Conservation (phyloP, 352 stramenopile genomes). For the Pythium dissimile region DNA sequence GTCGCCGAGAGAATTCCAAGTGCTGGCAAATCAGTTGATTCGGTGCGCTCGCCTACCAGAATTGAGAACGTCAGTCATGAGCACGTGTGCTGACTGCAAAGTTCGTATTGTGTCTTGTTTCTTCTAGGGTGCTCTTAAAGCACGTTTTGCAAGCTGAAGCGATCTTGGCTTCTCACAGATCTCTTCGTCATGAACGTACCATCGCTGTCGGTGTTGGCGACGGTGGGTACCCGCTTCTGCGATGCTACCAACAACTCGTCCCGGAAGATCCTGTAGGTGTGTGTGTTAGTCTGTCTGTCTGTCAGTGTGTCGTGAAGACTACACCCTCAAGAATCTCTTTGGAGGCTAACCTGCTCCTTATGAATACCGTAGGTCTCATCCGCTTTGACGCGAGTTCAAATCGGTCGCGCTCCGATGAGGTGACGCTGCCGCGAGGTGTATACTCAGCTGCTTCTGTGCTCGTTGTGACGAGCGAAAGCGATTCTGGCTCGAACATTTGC, state of each 20-base stretch:
- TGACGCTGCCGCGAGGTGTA: background rate
- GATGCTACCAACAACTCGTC: slow-evolving; percentile 3
- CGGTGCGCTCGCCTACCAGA: background rate
- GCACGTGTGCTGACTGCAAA: background rate
- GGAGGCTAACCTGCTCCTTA: too few relatives aligned
- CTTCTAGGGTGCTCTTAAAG: background rate
- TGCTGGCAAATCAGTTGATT: slow-evolving; percentile 1
- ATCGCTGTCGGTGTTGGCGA: background rate
- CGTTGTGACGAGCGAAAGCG: background rate
- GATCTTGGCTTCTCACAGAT: background rate
- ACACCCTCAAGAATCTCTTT: too few relatives aligned
- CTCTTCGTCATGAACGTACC: too few relatives aligned
- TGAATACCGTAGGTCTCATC: background rate
- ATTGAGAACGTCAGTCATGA: background rate
- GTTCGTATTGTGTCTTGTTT: background rate
- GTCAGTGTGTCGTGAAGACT: background rate
- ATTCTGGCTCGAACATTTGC: background rate
- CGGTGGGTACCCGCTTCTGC: slow-evolving; percentile 1
- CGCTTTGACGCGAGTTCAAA: background rate
- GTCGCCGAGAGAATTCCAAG: background rate
- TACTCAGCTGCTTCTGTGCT: background rate
- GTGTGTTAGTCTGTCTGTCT: background rate
- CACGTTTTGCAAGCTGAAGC: background rate
- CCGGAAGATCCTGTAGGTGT: slow-evolving; percentile 5
- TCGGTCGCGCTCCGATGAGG: background rate